phyloP scores from a whole-genome alignment of 768 basidiomycete genomes.

The Harrya chromipes region DNA sequence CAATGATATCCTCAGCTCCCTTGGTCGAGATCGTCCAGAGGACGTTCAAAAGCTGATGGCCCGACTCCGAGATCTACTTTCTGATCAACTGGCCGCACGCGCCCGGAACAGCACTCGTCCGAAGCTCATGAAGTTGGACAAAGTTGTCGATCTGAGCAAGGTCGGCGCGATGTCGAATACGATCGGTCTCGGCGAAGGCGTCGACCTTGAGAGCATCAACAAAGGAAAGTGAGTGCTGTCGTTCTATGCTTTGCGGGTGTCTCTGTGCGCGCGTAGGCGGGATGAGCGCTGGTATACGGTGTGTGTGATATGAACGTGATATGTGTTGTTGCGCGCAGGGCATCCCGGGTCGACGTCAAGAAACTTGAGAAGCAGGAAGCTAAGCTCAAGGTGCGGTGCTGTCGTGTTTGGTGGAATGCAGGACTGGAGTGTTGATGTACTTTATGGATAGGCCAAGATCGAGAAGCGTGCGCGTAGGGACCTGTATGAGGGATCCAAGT shows the following conservation, averaged over 20 bases:
- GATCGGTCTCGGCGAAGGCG: slow-evolving; percentile 75
- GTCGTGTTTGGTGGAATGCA: not conserved
- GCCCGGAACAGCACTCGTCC: slow-evolving; percentile 58
- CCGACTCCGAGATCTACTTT: slow-evolving; percentile 58
- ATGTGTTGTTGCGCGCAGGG: slow-evolving; percentile 43
- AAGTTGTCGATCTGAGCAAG: slow-evolving; percentile 87
- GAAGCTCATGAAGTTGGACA: slow-evolving; percentile 74
- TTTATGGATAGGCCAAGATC: slow-evolving; percentile 73
- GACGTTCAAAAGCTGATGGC: slow-evolving; percentile 66
- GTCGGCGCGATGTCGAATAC: slow-evolving; percentile 71
- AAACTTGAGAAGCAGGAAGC: slow-evolving; percentile 97
- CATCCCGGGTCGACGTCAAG: slow-evolving; percentile 90
- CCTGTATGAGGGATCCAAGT: slow-evolving; percentile 94
- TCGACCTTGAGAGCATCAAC: slow-evolving; percentile 88
- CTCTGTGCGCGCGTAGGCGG: not conserved
- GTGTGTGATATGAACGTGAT: slow-evolving; percentile 3
- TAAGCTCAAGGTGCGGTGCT: slow-evolving; percentile 68
- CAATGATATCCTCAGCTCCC: slow-evolving; percentile 70
- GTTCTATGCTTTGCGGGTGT: not conserved
- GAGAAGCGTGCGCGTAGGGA: slow-evolving; percentile 91
- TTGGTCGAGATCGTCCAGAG: slow-evolving; percentile 58
- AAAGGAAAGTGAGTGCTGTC: slow-evolving; percentile 76
- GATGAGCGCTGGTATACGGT: not conserved
- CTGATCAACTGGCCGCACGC: slow-evolving; percentile 59
- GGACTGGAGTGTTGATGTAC: not conserved